These are phyloP conservation scores for Talaromyces sp. DNA, from an alignment of 2,329 filamentous ascomycete genomes.

Conservation along the genomic window DNA sequence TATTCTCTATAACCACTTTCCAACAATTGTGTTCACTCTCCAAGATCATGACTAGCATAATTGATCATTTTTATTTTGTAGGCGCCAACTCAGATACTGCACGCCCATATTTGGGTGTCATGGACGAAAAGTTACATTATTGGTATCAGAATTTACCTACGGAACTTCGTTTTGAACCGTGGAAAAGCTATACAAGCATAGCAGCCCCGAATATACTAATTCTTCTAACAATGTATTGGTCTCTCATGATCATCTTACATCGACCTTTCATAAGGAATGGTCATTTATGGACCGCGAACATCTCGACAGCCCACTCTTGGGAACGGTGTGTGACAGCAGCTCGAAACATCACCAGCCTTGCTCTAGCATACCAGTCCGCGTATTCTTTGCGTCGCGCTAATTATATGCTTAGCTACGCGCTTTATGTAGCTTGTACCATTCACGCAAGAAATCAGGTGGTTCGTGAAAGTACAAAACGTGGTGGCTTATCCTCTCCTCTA, in stretches of 20 bases:
- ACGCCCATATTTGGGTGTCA: conserved; percentile 25
- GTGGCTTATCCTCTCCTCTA: background rate
- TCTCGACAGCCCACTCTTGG: conserved; percentile 26
- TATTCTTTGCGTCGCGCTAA: conserved; percentile 39
- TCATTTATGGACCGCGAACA: conserved; percentile 23
- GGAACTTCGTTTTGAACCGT: conserved; percentile 17
- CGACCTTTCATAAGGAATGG: conserved; percentile 42
- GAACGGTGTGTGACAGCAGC: conserved; percentile 35
- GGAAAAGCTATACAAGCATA: background rate
- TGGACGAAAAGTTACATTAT: conserved; percentile 26
- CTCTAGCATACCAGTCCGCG: conserved; percentile 34
- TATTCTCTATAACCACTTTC: conserved; percentile 36
- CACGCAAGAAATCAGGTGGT: conserved; percentile 34
- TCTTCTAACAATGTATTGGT: conserved; percentile 33
- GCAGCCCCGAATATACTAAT: background rate
- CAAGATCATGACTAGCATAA: conserved; percentile 38
- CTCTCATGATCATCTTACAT: conserved; percentile 45
- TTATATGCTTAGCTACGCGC: conserved; percentile 43
- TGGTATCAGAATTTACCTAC: conserved; percentile 31
- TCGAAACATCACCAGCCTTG: conserved; percentile 36
- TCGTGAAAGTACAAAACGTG: background rate
- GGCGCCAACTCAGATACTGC: conserved; percentile 28
- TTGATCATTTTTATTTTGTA: conserved; percentile 34
- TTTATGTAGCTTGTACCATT: conserved; percentile 44
- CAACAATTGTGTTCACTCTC: conserved; percentile 35